Base-by-base conservation (phyloP, 495 filamentous ascomycete genomes). In the Lepraria neglecta region DNA sequence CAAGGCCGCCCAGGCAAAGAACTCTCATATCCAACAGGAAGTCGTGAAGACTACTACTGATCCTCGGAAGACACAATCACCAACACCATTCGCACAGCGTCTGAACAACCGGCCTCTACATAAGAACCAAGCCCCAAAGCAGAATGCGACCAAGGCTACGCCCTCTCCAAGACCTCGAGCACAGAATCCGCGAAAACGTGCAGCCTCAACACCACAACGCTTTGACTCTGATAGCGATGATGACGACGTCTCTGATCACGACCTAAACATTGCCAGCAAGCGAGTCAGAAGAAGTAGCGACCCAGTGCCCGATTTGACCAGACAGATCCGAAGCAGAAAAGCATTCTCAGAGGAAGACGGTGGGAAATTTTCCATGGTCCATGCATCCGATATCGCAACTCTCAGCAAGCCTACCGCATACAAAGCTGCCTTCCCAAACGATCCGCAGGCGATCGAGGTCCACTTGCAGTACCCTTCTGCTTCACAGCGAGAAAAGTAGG, bases 391-490 rank as follows among this genome's bases (percentile, higher is more conserved):
- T 58, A 83, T 90, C 51, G 84, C 85, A 24, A 75, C 80, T 69
- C 50, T 70, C 2, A 62, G 76, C 47, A 79, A 78, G 60, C 43
- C 69, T 63, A 64, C 74, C 17, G 77, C 77, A 47, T 84, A 78
- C 50, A 76, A 74, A 53, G 69, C 72, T 33, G 74, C 74, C 1
- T 81, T 81, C 68, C 73, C 71, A 6, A 51, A 64, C 5, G 68
- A 78, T 6, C 75, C 76, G 43, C 80, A 77, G 46, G 76, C 79
- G 33, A 73, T 76, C 5, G 76, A 84, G 55, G 78, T 88, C 53
- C 72, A 78, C 61, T 69, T 92, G 54, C 83, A 87, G 67, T 92
- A 92, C 72, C 89, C 90, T 5, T 87, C 87, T 68, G 78, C 80
- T 60, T 84, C 82, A 27, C 78, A 82, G 61, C 77, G 78, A 59